Base-by-base conservation (phyloP, 768 basidiomycete genomes). In the Termitomyces heimii region DNA sequence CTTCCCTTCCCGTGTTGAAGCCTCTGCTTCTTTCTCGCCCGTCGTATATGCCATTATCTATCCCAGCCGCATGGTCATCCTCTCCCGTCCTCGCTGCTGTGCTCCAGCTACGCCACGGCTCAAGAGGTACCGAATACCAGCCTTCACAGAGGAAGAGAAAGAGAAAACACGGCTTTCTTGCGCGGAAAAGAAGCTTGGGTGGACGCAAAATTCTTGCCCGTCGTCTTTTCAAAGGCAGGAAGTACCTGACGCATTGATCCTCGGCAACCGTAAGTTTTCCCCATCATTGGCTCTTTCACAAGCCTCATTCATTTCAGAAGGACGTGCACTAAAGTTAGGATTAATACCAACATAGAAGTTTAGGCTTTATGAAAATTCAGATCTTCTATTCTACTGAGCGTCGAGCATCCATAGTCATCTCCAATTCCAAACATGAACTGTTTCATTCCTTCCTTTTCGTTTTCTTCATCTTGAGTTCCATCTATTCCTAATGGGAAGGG, bases 141-240 rank as follows among this genome's bases (percentile, higher is more conserved):
- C 95, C 95, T n/a, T 93, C 90, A 0, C 94, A 96, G 71, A 82
- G 94, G 42, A 91, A 90, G 67, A 77, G 95, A 63, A 98, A 98
- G 77, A 81, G 93, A 64, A 93, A 88, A 68, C 90, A 92, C 67
- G 95, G 95, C 6, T 98, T 96, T 71, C 79, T 98, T 34, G 82
- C 87, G 0, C 75, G 94, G 58, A 84, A 88, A 70, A 79, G 80
- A 63, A 82, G 78, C 9, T 78, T 81, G 24, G 76, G 81, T 35
- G 94, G 93, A 3, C 81, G 86, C 61, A 91, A 82, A 64, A 81
- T 92, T 43, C 74, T 98, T 52, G 78, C 70, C 24, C 78, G 89
- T 53, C 81, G 95, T 56, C 75, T 81, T 61, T 77, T 76, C 35
- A 94, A 89, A 75, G 90, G 92, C 9, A 80, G 95, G 58, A 82